phyloP scores from a whole-genome alignment of 768 basidiomycete genomes.

The Suillus variegatus region DNA sequence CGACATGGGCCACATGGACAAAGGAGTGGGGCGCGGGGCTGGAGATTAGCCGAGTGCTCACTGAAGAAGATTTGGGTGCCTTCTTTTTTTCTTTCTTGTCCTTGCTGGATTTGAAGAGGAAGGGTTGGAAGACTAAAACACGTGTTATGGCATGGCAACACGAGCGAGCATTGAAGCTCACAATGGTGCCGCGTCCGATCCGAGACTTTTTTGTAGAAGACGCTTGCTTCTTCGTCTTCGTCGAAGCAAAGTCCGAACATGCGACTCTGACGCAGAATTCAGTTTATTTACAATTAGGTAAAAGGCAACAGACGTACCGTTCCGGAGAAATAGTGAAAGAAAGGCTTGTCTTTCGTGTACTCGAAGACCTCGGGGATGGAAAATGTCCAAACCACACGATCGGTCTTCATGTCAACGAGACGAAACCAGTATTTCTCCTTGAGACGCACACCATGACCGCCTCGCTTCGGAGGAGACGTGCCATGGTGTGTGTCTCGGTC shows the following conservation, averaged over 20 bases:
- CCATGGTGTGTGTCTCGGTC: slow-evolving; percentile 29
- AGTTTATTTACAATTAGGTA: slow-evolving; percentile 2
- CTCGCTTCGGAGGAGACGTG: slow-evolving; percentile 21
- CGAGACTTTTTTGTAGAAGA: slow-evolving; percentile 62
- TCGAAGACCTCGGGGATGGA: slow-evolving; percentile 58
- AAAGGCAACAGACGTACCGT: slow-evolving; percentile 54
- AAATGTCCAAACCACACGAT: slow-evolving; percentile 69
- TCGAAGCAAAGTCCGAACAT: slow-evolving; percentile 60
- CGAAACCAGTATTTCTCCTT: slow-evolving; percentile 61
- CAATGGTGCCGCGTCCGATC: slow-evolving; percentile 48
- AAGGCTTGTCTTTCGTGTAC: slow-evolving; percentile 84
- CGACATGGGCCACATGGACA: slow-evolving; percentile 67
- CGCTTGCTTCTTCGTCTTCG: slow-evolving; percentile 58
- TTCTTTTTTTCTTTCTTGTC: slow-evolving; percentile 23
- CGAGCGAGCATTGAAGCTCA: slow-evolving; percentile 18
- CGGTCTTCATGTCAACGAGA: slow-evolving; percentile 56
- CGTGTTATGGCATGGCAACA: slow-evolving; percentile 7
- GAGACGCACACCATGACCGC: slow-evolving; percentile 24
- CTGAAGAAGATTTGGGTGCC: slow-evolving; percentile 40
- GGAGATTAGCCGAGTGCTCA: slow-evolving; percentile 48
- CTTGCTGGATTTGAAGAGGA: slow-evolving; percentile 27
- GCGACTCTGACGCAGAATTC: slow-evolving; percentile 30
- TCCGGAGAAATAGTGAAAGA: slow-evolving; percentile 89
- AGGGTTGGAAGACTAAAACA: slow-evolving; percentile 29
- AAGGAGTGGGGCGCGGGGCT: slow-evolving; percentile 61